Conservation (phyloP, 257 asterid genomes). For the Solanum okadae region DNA sequence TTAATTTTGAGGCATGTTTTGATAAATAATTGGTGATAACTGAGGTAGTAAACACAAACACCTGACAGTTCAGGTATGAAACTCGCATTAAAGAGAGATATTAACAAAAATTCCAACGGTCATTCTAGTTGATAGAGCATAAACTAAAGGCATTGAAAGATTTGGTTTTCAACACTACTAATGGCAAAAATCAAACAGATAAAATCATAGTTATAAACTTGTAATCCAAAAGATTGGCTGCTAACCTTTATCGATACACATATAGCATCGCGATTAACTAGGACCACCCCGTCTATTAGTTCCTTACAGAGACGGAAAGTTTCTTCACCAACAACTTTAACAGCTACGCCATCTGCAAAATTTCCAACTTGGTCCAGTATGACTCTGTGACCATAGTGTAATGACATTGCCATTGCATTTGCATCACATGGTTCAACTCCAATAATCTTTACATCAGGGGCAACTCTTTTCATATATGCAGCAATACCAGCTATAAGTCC, state of each 20-base stretch:
- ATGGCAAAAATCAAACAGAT: neutral
- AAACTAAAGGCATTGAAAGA: neutral
- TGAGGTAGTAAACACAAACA: neutral
- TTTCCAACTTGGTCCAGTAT: slow-evolving; percentile 83
- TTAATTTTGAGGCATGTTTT: neutral
- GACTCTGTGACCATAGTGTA: slow-evolving; percentile 68
- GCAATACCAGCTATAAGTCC: slow-evolving; percentile 97
- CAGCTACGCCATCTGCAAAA: slow-evolving; percentile 97
- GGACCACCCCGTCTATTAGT: slow-evolving; percentile 75
- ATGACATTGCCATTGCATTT: slow-evolving; percentile 85
- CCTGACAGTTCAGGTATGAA: neutral
- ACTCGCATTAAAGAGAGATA: neutral
- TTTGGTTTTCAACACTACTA: neutral
- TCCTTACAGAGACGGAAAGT: slow-evolving; percentile 69
- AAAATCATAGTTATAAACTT: neutral
- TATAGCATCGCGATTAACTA: slow-evolving; percentile 81
- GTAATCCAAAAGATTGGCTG: slow-evolving; percentile 12
- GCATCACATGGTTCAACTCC: slow-evolving; percentile 98
- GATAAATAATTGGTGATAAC: neutral
- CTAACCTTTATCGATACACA: slow-evolving; percentile 94
- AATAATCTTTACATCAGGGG: slow-evolving; percentile 69
- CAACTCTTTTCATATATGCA: slow-evolving; percentile 76
- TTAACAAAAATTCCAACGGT: neutral
- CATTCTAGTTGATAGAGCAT: neutral
- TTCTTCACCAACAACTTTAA: slow-evolving; percentile 89